Conservation (phyloP, 306 rosid genomes). For the Carpinus fangiana region DNA sequence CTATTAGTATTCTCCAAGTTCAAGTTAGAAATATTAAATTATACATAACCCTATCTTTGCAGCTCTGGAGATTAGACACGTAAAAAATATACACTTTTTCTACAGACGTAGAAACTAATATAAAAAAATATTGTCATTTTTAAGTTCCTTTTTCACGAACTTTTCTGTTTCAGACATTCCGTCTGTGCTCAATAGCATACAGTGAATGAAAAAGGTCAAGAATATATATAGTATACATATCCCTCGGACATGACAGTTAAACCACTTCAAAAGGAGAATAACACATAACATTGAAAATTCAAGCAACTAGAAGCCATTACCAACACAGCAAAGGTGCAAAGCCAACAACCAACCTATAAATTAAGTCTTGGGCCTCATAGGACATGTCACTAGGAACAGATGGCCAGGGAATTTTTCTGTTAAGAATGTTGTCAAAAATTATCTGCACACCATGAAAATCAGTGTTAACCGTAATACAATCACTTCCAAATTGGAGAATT, state of each 20-base stretch:
- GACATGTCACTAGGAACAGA: not conserved
- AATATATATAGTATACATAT: not conserved
- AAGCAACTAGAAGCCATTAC: not conserved
- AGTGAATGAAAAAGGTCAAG: not conserved
- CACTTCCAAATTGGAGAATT: not conserved
- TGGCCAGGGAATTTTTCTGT: constrained; percentile 16
- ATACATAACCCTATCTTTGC: not conserved
- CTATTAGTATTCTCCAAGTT: not conserved
- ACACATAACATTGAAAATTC: not conserved
- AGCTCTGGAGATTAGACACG: not conserved
- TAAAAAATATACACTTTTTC: not conserved
- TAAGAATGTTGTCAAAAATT: constrained; percentile 14
- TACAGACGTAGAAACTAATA: not conserved
- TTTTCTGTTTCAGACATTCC: not conserved
- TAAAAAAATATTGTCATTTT: not conserved
- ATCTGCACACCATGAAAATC: constrained; percentile 5
- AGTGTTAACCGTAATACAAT: not conserved
- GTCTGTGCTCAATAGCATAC: not conserved
- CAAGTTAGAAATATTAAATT: not conserved
- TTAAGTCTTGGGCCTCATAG: constrained; percentile 18
- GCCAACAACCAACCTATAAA: constrained; percentile 1
- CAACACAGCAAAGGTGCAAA: not conserved
- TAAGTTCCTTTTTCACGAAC: not conserved
- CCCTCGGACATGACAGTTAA: not conserved
- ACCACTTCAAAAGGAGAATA: not conserved